A percentile compares a stretch with the other conserved stretches of the same genome.
Evolutionary conservation across 768 basidiomycete genomes (phyloP).

Genomic region (Lactifluus rugatus): DNA sequence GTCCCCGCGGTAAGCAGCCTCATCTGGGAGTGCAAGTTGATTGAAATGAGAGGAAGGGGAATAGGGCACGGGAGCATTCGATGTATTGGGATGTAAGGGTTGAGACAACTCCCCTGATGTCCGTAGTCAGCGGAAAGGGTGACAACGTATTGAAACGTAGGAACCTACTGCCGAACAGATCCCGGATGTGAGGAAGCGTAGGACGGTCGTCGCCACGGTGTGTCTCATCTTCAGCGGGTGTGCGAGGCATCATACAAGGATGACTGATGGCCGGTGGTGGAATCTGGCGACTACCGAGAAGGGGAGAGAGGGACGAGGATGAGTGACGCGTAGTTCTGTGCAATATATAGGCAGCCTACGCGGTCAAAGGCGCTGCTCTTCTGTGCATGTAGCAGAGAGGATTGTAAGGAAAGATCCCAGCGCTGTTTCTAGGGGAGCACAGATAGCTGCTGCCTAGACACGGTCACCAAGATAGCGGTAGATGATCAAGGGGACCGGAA

Average conservation of each 20-base stretch:
- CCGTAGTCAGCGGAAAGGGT: background rate
- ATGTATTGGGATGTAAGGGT: constrained; percentile 8
- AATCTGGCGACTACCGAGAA: background rate
- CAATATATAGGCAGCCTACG: constrained; percentile 12
- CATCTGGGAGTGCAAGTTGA: constrained; percentile 7
- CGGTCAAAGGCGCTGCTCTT: background rate
- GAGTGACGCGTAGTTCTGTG: background rate
- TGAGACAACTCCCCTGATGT: constrained; percentile 17
- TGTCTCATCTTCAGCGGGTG: constrained; percentile 12
- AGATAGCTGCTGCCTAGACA: constrained; percentile 15
- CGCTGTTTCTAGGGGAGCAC: constrained; percentile 12
- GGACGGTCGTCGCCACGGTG: constrained; percentile 17
- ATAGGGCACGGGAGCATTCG: background rate
- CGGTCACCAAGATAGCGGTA: constrained; percentile 17
- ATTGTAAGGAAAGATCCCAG: background rate
- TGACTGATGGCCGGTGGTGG: background rate
- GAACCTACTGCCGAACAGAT: constrained; percentile 18
- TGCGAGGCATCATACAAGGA: constrained; percentile 8
- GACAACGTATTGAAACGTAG: background rate
- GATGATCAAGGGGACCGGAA: constrained; percentile 19
- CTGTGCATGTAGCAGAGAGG: background rate
- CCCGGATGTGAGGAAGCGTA: constrained; percentile 20
- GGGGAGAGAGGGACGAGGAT: background rate
- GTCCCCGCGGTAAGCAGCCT: constrained; percentile 8
- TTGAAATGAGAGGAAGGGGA: constrained; percentile 12